Base-by-base conservation (phyloP, 345 rosid genomes). In the Lepidium didymum region DNA sequence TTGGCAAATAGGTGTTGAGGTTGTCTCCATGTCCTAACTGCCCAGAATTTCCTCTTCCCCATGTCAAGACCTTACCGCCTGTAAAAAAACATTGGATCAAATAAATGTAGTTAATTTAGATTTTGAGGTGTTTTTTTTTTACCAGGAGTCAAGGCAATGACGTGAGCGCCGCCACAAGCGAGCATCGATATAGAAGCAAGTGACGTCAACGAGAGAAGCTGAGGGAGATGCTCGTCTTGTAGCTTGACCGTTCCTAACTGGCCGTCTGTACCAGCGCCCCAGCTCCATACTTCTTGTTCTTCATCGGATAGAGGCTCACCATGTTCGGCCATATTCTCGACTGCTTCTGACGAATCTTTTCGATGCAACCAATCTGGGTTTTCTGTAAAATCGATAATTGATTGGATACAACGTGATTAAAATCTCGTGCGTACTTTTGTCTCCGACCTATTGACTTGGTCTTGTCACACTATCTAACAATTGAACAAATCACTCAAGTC, bases 191-290 rank as follows among this genome's bases (percentile, higher is more conserved):
- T 68, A 74, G 80, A 68, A 21, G 79, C 64, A 10, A 79, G 73
- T 70, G 88, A 72, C 38, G 82, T 58, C 19, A 79, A 81, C 11
- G 72, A 77, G 72, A 93, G 90, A 52, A 79, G 87, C 68, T 82
- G 94, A 36, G 98, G 98, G 23, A 76, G 81, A 78, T 60, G 78
- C 66, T 93, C 97, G 79, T 93, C 98, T 79, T 82, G 62, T 12
- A 80, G 79, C 77, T 76, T 85, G 47, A 68, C 78, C 5, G 97
- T 90, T 33, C 92, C 91, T 25, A 90, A 81, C 72, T 93, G 98
- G 10, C 97, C 96, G 16, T 93, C 98, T 12, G 92, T 90, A 8
- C 97, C 98, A 3, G 98, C 98, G 15, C 98, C 98, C 94, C 97
- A 93, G 78, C 96, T 93, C 98, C 98, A 88, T 23, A 87, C 46